phyloP scores from a whole-genome alignment of 257 asterid genomes.

The Cynanchum wilfordii region DNA sequence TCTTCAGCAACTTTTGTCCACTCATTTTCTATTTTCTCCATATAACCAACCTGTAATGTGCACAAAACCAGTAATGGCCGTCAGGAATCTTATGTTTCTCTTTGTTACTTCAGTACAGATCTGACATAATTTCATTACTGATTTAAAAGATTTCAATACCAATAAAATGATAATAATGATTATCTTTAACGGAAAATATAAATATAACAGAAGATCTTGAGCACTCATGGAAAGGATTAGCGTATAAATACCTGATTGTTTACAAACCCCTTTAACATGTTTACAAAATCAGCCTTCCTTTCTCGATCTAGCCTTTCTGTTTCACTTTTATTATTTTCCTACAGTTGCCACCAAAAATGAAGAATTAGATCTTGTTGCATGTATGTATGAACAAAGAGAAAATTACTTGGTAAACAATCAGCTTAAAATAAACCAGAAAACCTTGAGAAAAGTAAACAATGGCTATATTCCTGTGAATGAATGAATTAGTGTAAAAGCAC shows the following conservation, averaged over 20 bases:
- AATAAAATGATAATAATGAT: no score
- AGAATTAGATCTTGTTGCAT: constrained; percentile 1
- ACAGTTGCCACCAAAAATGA: constrained; percentile 26
- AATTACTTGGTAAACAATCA: no score
- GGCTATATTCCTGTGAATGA: no score
- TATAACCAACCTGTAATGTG: constrained; percentile 57
- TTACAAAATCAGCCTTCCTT: constrained; percentile 60
- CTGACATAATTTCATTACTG: no score
- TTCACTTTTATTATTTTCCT: constrained; percentile 87
- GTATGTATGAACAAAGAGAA: not conserved
- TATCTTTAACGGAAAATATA: no score
- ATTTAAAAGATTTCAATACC: no score
- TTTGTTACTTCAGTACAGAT: no score
- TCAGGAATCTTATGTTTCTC: no score
- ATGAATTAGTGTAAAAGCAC: no score
- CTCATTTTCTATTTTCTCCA: constrained; percentile 67
- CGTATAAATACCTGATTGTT: constrained; percentile 57
- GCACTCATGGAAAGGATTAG: not conserved
- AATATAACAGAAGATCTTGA: no score
- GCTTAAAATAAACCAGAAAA: no score
- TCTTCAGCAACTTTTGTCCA: constrained; percentile 88
- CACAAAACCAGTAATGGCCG: not conserved
- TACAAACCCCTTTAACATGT: constrained; percentile 88
- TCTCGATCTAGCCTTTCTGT: constrained; percentile 77
- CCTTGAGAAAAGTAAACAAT: no score